These are phyloP conservation scores for Mycena epipterygia DNA, from an alignment of 768 basidiomycete species.

Conservation along the genomic window DNA sequence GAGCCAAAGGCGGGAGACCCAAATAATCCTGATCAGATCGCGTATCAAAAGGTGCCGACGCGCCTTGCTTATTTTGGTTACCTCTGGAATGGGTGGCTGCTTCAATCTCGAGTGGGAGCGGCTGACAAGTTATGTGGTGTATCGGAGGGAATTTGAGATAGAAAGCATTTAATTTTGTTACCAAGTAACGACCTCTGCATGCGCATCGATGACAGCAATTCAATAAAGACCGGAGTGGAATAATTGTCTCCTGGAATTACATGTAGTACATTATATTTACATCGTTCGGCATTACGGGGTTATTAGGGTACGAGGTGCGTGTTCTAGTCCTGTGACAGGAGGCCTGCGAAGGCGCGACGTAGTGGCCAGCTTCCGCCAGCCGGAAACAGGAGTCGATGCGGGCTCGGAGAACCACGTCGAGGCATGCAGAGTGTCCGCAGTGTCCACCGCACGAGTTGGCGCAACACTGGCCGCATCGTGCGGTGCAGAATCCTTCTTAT, in stretches of 20 bases:
- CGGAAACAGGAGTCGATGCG: background rate
- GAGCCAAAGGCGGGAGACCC: conserved; percentile 10
- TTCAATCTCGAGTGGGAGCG: no score
- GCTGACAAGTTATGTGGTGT: no score
- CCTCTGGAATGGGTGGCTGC: background rate
- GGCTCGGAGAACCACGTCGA: conserved; percentile 20
- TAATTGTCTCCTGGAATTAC: no score
- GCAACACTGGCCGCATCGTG: no score
- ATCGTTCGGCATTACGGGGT: background rate
- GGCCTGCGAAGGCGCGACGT: conserved; percentile 8
- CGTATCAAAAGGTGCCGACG: conserved; percentile 20
- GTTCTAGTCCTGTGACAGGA: background rate
- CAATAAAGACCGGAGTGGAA: no score
- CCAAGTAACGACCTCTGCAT: no score
- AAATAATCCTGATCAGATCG: conserved; percentile 18
- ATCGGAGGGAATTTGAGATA: no score
- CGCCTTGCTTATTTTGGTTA: conserved; percentile 12
- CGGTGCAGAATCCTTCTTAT: conserved; percentile 10
- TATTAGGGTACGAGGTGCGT: background rate
- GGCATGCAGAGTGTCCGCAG: background rate
- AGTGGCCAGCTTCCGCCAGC: conserved; percentile 21
- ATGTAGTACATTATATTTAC: background rate
- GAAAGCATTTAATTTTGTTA: no score
- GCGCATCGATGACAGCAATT: no score
- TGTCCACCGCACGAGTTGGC: no score